These are phyloP conservation scores for Tilletia setariae DNA, from an alignment of 1,284 basidiomycete species.

Conservation along the genomic window DNA sequence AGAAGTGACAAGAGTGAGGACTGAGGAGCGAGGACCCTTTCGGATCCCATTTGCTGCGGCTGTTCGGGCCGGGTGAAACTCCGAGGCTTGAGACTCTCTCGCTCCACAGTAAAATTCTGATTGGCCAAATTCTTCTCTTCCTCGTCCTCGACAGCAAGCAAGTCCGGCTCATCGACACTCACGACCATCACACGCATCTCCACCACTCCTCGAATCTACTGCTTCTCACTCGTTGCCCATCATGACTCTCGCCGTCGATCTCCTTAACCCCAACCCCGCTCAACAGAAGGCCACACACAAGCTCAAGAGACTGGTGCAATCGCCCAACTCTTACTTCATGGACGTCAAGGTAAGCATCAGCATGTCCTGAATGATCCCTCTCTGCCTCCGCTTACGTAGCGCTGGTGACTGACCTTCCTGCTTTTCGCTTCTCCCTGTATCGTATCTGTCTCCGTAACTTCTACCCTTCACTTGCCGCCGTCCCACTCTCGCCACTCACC, in stretches of 20 bases:
- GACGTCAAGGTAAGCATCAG: conserved; percentile 11
- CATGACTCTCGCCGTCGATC: conserved; percentile 91
- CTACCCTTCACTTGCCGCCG: not conserved
- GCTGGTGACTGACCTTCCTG: not conserved
- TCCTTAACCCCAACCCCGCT: conserved; percentile 90
- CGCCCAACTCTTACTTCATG: conserved; percentile 54
- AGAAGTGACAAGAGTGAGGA: no score
- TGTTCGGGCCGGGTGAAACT: no score
- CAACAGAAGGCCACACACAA: conserved; percentile 73
- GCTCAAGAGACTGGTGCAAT: conserved; percentile 98
- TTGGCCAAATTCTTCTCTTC: no score
- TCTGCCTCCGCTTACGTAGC: not conserved
- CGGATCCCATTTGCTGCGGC: no score
- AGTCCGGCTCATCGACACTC: no score
- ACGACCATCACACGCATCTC: not conserved
- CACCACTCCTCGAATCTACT: not conserved
- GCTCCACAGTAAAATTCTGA: no score
- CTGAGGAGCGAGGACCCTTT: no score
- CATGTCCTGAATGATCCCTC: not conserved
- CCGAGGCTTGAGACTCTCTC: no score
- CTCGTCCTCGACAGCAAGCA: not conserved
- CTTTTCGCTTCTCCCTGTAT: not conserved
- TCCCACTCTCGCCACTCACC: conserved; percentile 98
- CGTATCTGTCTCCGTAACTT: not conserved
- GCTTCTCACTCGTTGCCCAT: conserved; percentile 57